phyloP scores from a whole-genome alignment of 306 rosid species.

The Inga laurina region DNA sequence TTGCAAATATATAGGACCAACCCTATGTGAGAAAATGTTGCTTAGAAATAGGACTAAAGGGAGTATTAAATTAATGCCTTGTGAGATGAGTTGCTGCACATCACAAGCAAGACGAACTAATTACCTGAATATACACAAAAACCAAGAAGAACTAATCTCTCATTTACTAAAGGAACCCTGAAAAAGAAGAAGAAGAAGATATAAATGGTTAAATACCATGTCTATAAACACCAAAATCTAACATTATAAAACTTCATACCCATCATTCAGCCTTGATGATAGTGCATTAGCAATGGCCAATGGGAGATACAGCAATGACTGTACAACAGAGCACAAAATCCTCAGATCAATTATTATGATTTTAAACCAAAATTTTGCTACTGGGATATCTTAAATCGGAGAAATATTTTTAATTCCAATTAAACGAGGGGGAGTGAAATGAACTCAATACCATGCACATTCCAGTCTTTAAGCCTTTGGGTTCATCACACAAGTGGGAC shows the following conservation, averaged over 20 bases:
- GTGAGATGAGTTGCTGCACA: conserved; percentile 6
- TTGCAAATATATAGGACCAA: too few species aligned
- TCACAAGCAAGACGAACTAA: neutral
- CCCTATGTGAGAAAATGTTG: too few species aligned
- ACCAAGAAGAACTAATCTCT: conserved; percentile 81
- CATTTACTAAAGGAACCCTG: conserved; percentile 83
- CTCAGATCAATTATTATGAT: conserved; percentile 22
- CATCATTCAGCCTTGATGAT: conserved; percentile 74
- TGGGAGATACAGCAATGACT: conserved; percentile 88
- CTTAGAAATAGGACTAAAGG: too few species aligned
- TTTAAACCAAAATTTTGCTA: neutral
- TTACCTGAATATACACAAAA: conserved; percentile 74
- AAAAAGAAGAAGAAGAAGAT: neutral
- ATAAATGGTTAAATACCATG: neutral
- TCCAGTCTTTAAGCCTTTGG: conserved; percentile 97
- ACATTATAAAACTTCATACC: conserved; percentile 61
- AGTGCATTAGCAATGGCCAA: conserved; percentile 89
- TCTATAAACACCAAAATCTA: neutral
- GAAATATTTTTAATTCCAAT: neutral
- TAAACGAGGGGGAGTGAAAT: neutral
- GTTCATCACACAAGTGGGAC: conserved; percentile 96
- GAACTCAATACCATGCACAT: conserved; percentile 90
- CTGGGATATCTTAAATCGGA: neutral
- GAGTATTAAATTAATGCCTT: neutral
- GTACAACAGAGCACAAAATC: conserved; percentile 36